Evolutionary conservation across 2,329 filamentous ascomycete genomes (phyloP), one percentile per base, ranked within the genome.

Genomic region (Fonsecaea erecta): DNA sequence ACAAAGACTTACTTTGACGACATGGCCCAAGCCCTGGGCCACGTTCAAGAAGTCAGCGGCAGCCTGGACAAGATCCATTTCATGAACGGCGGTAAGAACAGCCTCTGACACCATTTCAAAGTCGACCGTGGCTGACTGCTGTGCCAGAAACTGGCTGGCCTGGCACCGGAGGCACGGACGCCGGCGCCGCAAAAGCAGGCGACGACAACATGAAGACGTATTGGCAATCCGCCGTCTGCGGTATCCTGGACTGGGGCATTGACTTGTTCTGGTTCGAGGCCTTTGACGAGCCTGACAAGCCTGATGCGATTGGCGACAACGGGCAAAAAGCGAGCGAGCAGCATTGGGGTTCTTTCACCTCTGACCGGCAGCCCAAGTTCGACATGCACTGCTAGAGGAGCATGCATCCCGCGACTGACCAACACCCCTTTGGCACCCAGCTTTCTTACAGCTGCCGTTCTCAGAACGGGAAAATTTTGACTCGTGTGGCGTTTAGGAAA

Each of bases 201-300:
- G 82, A 84, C 46, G 72, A 81, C 34, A 86, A 88, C 72, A 88
- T 88, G 30, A 75, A 82, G 68, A 79, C 77, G 26, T 91, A 86
- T 80, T 91, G 83, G 80, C 78, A 85, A 71, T 75, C 85, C 52
- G 86, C 83, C 68, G 83, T 90, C 73, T 91, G 89, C 76, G 83
- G 83, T 58, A 83, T 89, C 73, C 77, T 90, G 37, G 81, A 81
- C 68, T 90, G 86, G 86, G 86, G 86, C 66, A 82, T 87, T 68
- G 89, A 90, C 72, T 85, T 87, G 62, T 91, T 91, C 79, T 89
- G 85, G 78, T 91, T 91, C 71, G 88, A 91, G 81, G 88, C 88
- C 51, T 90, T 89, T 71, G 88, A 69, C 52, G 89, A 91, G 84
- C 80, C 84, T 65, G 90, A 87, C 86, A 91, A 91, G 84, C 87